Conservation (phyloP, 2,329 filamentous ascomycete genomes). For the Colletotrichum incanum region DNA sequence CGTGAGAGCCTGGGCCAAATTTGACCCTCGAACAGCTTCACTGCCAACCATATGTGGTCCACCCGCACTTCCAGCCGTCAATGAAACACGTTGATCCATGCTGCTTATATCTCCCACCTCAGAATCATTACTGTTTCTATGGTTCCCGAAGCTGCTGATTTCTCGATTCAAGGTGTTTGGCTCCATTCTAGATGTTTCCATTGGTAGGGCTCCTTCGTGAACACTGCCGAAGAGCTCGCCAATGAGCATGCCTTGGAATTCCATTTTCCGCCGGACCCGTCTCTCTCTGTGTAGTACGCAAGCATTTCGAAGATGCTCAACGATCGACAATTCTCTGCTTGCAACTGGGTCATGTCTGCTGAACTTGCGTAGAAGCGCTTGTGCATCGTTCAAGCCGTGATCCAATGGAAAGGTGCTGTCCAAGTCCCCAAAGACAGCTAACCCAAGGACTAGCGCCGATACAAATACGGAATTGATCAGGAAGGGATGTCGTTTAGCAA, state of each 20-base stretch:
- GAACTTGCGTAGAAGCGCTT: slow-evolving; percentile 48
- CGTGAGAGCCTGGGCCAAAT: slow-evolving; percentile 38
- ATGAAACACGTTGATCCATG: slow-evolving; percentile 15
- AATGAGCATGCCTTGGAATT: slow-evolving; percentile 46
- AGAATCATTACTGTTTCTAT: background rate
- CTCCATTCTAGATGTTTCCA: background rate
- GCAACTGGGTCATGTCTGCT: slow-evolving; percentile 46
- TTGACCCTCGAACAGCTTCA: slow-evolving; percentile 21
- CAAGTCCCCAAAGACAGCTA: slow-evolving; percentile 62
- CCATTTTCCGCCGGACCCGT: slow-evolving; percentile 46
- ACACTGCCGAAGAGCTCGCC: slow-evolving; percentile 48
- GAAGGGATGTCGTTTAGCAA: slow-evolving; percentile 61
- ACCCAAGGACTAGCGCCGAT: slow-evolving; percentile 60
- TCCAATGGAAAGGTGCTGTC: slow-evolving; percentile 53
- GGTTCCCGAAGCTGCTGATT: background rate
- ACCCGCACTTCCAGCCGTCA: slow-evolving; percentile 12
- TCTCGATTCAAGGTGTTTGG: background rate
- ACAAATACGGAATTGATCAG: slow-evolving; percentile 63
- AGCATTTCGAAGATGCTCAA: slow-evolving; percentile 46
- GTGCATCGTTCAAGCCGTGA: slow-evolving; percentile 46
- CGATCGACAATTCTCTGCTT: slow-evolving; percentile 45
- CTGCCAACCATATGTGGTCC: background rate
- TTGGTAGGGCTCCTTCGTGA: slow-evolving; percentile 32
- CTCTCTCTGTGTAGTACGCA: slow-evolving; percentile 46
- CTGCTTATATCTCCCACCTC: slow-evolving; percentile 3